Conservation (phyloP, 2,329 filamentous ascomycete genomes). For the Phaeomoniella chlamydospora region DNA sequence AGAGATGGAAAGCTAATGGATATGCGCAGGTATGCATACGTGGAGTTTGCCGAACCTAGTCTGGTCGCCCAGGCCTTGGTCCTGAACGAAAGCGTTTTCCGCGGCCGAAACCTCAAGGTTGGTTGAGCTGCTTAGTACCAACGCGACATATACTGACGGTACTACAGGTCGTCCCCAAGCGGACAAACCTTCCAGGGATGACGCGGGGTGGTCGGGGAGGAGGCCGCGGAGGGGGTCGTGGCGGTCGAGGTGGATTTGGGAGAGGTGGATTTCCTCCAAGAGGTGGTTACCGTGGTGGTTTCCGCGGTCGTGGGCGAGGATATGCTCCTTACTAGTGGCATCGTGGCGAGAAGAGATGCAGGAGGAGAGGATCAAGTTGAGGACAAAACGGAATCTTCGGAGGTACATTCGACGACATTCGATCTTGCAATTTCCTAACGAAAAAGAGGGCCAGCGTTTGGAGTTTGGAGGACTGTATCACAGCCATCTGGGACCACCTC, state of each 20-base stretch:
- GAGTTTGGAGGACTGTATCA: neutral
- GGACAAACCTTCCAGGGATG: slow-evolving; percentile 94
- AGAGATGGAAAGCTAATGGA: slow-evolving; percentile 30
- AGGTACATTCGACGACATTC: no score
- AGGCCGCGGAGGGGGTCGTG: slow-evolving; percentile 25
- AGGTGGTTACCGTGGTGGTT: slow-evolving; percentile 47
- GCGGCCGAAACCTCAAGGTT: slow-evolving; percentile 91
- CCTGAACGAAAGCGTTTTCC: slow-evolving; percentile 91
- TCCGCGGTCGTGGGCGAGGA: slow-evolving; percentile 44
- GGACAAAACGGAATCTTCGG: no score
- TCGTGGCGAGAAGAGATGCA: slow-evolving; percentile 2
- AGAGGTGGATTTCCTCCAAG: slow-evolving; percentile 29
- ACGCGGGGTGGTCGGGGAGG: slow-evolving; percentile 57
- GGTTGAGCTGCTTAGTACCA: slow-evolving; percentile 7
- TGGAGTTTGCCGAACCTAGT: slow-evolving; percentile 91
- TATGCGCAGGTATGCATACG: slow-evolving; percentile 74
- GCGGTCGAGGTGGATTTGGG: slow-evolving; percentile 35
- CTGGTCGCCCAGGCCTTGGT: slow-evolving; percentile 87
- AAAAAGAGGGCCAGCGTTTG: slow-evolving; percentile 6
- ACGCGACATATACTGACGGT: slow-evolving; percentile 12
- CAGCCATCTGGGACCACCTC: neutral
- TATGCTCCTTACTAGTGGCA: slow-evolving; percentile 45
- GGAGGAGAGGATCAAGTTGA: neutral
- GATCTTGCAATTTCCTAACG: no score
- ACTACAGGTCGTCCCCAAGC: slow-evolving; percentile 67